Percentiles rank a stretch among this genome's conserved stretches.
Conservation (phyloP, 2,329 filamentous ascomycete genomes). For the Cladosporium sp. region DNA sequence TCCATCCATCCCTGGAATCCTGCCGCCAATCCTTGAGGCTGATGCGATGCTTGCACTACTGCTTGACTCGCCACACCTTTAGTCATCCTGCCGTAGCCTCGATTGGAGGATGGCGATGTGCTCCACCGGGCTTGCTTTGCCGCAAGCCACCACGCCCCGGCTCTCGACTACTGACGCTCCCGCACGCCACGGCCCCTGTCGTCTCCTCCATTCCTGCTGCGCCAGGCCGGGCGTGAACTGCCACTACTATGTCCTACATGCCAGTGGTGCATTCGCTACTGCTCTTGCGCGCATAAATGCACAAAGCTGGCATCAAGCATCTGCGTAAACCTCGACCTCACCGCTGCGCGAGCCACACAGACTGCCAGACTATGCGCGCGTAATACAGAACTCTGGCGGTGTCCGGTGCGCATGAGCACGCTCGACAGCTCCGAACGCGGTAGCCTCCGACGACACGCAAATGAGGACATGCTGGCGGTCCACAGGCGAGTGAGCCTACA, state of each 20-base stretch:
- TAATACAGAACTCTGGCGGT: background rate
- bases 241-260: slow-evolving; percentile 1
- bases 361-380: background rate
- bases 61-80: slow-evolving; percentile 6
- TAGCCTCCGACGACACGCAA: background rate
- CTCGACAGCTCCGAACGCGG: background rate
- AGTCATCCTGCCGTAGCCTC: slow-evolving; percentile 8
- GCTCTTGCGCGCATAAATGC: background rate
- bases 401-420: background rate
- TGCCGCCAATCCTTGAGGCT: slow-evolving; percentile 6
- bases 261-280: background rate
- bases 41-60: background rate
- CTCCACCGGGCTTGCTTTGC: slow-evolving; percentile 1
- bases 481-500: slow-evolving; percentile 7
- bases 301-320: background rate
- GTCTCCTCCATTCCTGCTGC: background rate
- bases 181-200: background rate
- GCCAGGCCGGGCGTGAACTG: background rate
- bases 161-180: background rate
- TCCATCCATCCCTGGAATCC: slow-evolving; percentile 1
- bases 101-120: slow-evolving; percentile 5
- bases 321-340: background rate
- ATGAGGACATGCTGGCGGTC: background rate
- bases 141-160: slow-evolving; percentile 1
- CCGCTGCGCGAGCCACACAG: slow-evolving; percentile 1